Evolutionary conservation across 306 rosid genomes (phyloP), one percentile per base, ranked within the genome.

Genomic region (Casuarina equisetifolia): DNA sequence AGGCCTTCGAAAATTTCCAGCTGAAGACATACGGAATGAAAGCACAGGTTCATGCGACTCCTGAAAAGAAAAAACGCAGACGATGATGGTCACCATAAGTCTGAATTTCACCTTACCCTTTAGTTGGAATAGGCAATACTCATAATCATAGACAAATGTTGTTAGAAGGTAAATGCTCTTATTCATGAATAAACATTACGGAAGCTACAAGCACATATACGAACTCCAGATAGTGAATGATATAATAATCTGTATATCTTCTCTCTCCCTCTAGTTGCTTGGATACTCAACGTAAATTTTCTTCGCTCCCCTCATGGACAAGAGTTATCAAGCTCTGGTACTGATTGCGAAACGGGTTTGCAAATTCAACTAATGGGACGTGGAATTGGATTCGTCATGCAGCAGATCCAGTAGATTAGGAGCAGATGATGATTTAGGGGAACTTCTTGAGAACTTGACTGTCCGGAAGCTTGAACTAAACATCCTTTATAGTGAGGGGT

Each of bases 1-100:
- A 80, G 39, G 98, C 98, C 64, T 93, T 93, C 15, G 90, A 90
- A 79, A 93, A 91, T 74, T 90, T 88, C 82, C 98, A 90, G 87
- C n/a, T 84, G 50, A 88, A 84, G 77, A 91, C 79, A 19, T 90
- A 86, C 9, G 98, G 98, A 49, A 86, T 76, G 70, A 90, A 81
- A 84, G 80, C 91, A 17, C 98, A 91, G 80, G 88, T 93, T 63
- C 93, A 89, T 55, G 88, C 86, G 20, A 91, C 98, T 6, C 93
- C 96, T 15, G 91, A 91, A 76, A 91, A 88, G 75, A 90, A 89
- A 86, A 91, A 87, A 69, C 88, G 86, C 1, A 86, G 81, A 9
- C 53, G 1, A 51, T 66, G 50, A 73, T 46, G n/a, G 39, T 70
- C n/a, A 70, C 4, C 5, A 4, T 35, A 45, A 46, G 20, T 38